Conservation (phyloP, 768 basidiomycete species). For the Jaapia argillacea region DNA sequence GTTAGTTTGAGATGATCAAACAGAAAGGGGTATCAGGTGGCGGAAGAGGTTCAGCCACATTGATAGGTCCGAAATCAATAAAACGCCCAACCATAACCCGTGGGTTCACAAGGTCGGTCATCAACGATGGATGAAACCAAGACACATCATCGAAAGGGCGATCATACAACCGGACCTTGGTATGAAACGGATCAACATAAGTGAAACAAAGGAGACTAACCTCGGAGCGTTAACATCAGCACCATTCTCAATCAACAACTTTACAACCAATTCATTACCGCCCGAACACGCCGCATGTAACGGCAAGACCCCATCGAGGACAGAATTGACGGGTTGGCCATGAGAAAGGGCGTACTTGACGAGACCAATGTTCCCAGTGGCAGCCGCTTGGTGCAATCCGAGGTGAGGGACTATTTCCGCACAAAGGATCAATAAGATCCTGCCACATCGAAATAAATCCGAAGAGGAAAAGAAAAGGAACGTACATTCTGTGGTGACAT, state of each 20-base stretch:
- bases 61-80: no score
- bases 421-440: no score
- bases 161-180: no score
- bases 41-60: no score
- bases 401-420: constrained; percentile 70
- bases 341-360: constrained; percentile 88
- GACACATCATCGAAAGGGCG: no score
- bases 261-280: constrained; percentile 82
- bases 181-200: no score
- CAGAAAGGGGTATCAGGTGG: no score
- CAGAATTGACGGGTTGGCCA: constrained; percentile 94
- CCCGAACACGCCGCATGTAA: constrained; percentile 92
- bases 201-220: constrained; percentile 33
- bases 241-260: constrained; percentile 81
- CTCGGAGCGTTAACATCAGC: constrained; percentile 98
- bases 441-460: constrained; percentile 1
- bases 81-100: no score
- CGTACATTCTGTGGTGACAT: constrained; percentile 44
- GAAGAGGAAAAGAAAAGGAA: neutral
- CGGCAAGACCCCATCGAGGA: constrained; percentile 93
- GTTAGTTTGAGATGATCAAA: constrained; percentile 5
- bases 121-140: no score
- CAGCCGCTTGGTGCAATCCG: constrained; percentile 69
- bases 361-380: constrained; percentile 83
- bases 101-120: no score